Evolutionary conservation across 1,139 yeast species (phyloP), one percentile per base, ranked within the genome.

Genomic region (Taphrina communis): DNA sequence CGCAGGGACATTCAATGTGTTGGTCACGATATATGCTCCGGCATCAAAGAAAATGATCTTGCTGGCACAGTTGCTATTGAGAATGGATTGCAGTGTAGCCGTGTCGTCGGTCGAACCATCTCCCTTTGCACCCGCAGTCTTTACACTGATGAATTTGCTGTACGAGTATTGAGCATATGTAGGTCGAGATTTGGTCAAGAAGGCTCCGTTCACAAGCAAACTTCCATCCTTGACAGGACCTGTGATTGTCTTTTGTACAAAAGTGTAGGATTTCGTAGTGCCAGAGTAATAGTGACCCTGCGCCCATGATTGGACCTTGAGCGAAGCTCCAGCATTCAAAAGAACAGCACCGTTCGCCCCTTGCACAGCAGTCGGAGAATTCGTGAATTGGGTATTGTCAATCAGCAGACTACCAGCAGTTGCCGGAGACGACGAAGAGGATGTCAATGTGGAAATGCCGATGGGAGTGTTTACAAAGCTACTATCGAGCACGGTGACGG

Each of bases 91-190:
- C 39, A 70, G 53, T 36, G 59, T 63, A 12, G 62, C 67, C 6
- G 71, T 68, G 62, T 70, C 71, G 44, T 70, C 71, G n/a, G 70
- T 68, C 1, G 53, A 39, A 7, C 70, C 71, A 51, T 70, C 71
- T 19, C 70, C 71, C 53, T 60, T 46, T 21, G 66, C 71, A n/a
- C 60, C 60, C 14, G 59, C 70, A 19, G 52, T 38, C 61, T 70
- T 70, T 55, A 70, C 69, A 44, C 62, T 63, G 14, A 65, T 44
- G 31, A 70, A 66, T 25, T 59, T 55, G 35, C 38, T 31, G 17
- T 38, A 36, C 7, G 63, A 48, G 58, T 61, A 66, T 46, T 41
- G 50, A 41, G 57, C 65, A 58, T 69, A 69, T 6, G 58, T 39
- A 7, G 71, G 71, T 9, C 68, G 59, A 11, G 71, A 67, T 38